phyloP scores from a whole-genome alignment of 805 yeast genomes.

The Saccharomycopsis selenospora region DNA sequence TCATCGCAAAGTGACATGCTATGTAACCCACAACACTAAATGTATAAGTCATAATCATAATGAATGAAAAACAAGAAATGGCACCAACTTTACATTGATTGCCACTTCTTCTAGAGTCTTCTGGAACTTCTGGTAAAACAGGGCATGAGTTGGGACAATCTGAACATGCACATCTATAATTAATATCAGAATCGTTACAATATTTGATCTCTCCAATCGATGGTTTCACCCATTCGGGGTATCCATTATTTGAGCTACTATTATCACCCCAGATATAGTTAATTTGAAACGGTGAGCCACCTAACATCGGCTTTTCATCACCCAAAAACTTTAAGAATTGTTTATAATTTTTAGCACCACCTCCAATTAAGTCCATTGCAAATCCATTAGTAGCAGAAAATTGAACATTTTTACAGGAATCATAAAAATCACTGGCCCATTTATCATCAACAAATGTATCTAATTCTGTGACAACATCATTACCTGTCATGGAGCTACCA shows the following conservation, averaged over 20 bases:
- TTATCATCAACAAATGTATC: constrained; percentile 50
- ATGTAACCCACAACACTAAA: constrained; percentile 25
- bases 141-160: constrained; percentile 88
- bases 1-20: constrained; percentile 20
- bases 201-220: constrained; percentile 26
- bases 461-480: constrained; percentile 62
- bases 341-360: constrained; percentile 77
- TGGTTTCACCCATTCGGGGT: constrained; percentile 28
- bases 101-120: constrained; percentile 23
- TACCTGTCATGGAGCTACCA: constrained; percentile 42
- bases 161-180: constrained; percentile 78
- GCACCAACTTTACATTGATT: constrained; percentile 48
- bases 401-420: constrained; percentile 83
- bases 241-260: constrained; percentile 23
- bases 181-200: constrained; percentile 53
- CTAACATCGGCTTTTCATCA: constrained; percentile 86
- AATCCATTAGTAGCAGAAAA: constrained; percentile 92
- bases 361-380: constrained; percentile 96
- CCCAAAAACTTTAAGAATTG: constrained; percentile 84
- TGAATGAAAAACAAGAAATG: constrained; percentile 68
- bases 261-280: constrained; percentile 50
- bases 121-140: constrained; percentile 38
- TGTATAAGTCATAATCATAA: constrained; percentile 46
- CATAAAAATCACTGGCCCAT: constrained; percentile 60
- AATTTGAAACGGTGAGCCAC: constrained; percentile 95